A percentile compares a stretch with the other conserved stretches of the same genome.
These are phyloP conservation scores for Sordariomycetes sp. DNA, from an alignment of 2,329 filamentous ascomycete species.

Conservation along the genomic window DNA sequence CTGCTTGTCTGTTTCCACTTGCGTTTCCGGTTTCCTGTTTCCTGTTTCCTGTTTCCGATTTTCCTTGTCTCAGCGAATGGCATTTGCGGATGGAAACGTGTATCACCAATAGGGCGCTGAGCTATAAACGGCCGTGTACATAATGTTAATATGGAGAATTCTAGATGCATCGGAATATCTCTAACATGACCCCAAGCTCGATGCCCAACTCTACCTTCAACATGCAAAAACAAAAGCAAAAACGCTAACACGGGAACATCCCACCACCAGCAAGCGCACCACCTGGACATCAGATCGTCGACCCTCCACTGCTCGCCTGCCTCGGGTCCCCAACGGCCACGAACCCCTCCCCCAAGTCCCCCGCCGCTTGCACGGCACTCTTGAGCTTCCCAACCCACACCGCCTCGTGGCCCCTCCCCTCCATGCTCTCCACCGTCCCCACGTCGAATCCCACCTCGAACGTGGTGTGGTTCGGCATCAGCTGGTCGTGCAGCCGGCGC, in stretches of 20 bases:
- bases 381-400: slow-evolving; percentile 52
- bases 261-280: background rate
- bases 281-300: slow-evolving; percentile 24
- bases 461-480: slow-evolving; percentile 57
- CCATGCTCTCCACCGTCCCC: slow-evolving; percentile 51
- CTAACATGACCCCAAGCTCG: background rate
- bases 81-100: background rate
- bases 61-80: background rate
- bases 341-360: slow-evolving; percentile 55
- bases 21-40: background rate
- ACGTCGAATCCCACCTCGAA: slow-evolving; percentile 65
- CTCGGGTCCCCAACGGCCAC: slow-evolving; percentile 70
- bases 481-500: slow-evolving; percentile 71
- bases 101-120: background rate
- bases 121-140: background rate
- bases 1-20: background rate
- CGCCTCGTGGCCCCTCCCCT: slow-evolving; percentile 57
- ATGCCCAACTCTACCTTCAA: background rate
- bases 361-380: slow-evolving; percentile 63
- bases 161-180: background rate
- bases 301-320: slow-evolving; percentile 59
- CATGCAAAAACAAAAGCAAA: background rate
- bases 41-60: background rate
- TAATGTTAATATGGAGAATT: background rate
- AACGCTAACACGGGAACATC: background rate